These are phyloP conservation scores for Paramecium sexaurelia DNA, from an alignment of 73 alveolate genomes.

Conservation along the genomic window DNA sequence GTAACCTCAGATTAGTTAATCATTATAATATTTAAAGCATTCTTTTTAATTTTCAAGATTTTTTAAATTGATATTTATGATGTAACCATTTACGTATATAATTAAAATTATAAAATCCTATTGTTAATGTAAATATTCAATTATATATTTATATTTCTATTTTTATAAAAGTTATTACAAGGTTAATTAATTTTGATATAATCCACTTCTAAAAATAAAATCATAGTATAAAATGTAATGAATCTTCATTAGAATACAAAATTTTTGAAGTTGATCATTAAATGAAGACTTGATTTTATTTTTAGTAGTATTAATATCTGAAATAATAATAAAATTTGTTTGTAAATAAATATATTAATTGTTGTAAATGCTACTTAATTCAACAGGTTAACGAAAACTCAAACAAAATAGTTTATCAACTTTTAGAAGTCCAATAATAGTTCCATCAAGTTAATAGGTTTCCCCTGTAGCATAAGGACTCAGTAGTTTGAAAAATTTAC, in stretches of 20 bases:
- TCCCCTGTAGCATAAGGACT: constrained; percentile 31
- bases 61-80: not conserved
- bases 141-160: too few species aligned
- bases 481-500: not conserved
- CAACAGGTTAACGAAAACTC: not conserved
- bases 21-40: not conserved
- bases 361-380: not conserved
- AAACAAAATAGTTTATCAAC: not conserved
- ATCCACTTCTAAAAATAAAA: too few species aligned
- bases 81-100: constrained; percentile 37
- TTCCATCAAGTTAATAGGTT: constrained; percentile 19
- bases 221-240: too few species aligned
- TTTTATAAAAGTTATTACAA: too few species aligned
- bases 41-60: not conserved
- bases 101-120: not conserved
- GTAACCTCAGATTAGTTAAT: not conserved
- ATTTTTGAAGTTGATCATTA: not conserved
- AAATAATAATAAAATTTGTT: not conserved
- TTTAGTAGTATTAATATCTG: not conserved
- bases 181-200: too few species aligned
- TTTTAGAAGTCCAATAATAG: not conserved
- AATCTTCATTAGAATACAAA: too few species aligned
- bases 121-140: too few species aligned
- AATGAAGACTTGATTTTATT: not conserved
- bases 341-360: not conserved